Base-by-base conservation (phyloP, 495 filamentous ascomycete genomes). In the Mycothermus thermophilus region DNA sequence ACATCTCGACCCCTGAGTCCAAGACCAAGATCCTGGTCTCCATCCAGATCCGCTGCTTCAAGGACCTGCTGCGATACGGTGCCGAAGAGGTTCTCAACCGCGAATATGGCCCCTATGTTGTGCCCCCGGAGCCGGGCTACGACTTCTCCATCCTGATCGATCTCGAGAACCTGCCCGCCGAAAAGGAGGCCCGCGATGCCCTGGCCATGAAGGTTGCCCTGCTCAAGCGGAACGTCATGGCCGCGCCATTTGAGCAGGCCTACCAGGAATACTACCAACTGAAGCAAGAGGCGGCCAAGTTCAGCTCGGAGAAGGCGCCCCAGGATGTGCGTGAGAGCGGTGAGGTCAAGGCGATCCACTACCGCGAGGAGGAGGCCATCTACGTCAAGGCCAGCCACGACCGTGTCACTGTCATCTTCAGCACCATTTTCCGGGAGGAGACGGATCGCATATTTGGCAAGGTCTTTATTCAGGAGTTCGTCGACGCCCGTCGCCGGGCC, bases 291-390 rank as follows among this genome's bases (percentile, higher is more conserved):
- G 83, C 90, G 5, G 80, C 83, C n/a, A 78, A 78, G 51, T 93
- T 84, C 47, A 93, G 79, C 8, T 76, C 80, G 1, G 90, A 96
- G 58, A 79, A 84, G 27, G 92, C 92, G 10, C 90, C 90, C 1
- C 79, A 88, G 51, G 86, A 85, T 28, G 67, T 92, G 22, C 62
- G 69, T 48, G 87, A 94, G 63, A 84, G 86, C 19, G 86, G 86
- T 25, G 79, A 92, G 44, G 80, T 95, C 16, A 93, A 90, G 79
- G 79, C 87, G 2, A 90, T 97, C 40, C 87, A 95, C 47, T 96
- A 97, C 63, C 78, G 90, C 12, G 92, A 97, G 44, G 90, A 96
- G 63, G 90, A 97, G 54, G 90, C 90, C n/a, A 95, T 97, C 52
- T 97, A 93, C 58, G 84, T 97, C 66, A 94, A 96, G 59, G 88